Evolutionary conservation across 768 basidiomycete species (phyloP), one percentile per base, ranked within the genome.

Genomic region (Neoboletus magnificus): DNA sequence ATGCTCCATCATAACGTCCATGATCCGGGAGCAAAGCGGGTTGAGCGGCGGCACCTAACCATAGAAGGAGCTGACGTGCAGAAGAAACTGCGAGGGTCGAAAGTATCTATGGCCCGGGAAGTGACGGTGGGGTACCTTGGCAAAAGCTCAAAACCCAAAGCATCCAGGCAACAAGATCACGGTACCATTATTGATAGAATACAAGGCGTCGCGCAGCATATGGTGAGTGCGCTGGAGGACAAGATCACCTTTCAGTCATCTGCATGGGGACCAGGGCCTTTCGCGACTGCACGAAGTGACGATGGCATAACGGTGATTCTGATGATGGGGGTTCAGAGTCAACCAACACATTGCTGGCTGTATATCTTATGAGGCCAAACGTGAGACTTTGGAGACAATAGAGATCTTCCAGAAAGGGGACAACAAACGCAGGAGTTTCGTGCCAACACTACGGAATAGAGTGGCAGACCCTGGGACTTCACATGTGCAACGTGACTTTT

Each of bases 131-230:
- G n/a, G 37, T 11, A 54, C 37, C 37, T 41, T 13, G 37, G 27
- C 12, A 35, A 52, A 55, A 29, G 18, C 15, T 41, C 40, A 18
- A 30, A 9, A 23, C n/a, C 22, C 12, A 65, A 47, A 44, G 58
- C 27, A 54, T 33, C 29, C 37, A 36, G 5, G 48, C 27, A 48
- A 48, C 48, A 2, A 41, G 33, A 27, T 49, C 32, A 54, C 25
- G 45, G 25, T 25, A 43, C 27, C 12, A 36, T 54, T 50, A n/a
- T 18, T 27, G 27, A 20, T 43, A 52, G 33, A 70, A 57, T 65
- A 69, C 59, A 67, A 71, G 30, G 62, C 16, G 39, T 44, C 40
- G 41, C 23, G 25, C 45, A 30, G 6, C 18, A 18, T 10, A 18
- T n/a, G n/a, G 33, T 12, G 49, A 46, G 48, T 3, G 36, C 22